Evolutionary conservation across 495 filamentous ascomycete species (phyloP), one percentile per base, ranked within the genome.

Genomic region (Neurospora sp.): DNA sequence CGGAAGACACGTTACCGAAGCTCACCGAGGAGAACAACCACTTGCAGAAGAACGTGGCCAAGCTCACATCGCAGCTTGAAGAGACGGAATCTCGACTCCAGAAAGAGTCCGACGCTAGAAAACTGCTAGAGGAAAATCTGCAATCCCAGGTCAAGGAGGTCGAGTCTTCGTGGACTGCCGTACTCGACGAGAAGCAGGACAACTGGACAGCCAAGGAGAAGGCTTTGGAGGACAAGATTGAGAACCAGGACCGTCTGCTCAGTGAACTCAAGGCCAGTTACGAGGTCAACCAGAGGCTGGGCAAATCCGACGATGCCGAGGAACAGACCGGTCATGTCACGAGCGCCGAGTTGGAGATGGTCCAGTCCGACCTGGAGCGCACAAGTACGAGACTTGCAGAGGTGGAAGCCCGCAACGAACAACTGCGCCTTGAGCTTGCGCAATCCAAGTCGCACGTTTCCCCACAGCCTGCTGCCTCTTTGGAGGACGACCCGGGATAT

Each of bases 191-290:
- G 85, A 98, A 98, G 83, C 90, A 93, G 73, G 93, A 94, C 78
- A 98, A 98, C 78, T 98, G 96, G 96, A 89, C 91, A 72, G 92
- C 94, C 39, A 98, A 97, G 80, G 96, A 99, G 85, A 92, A 91
- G 80, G 91, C 87, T 47, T 83, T 98, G 47, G 93, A 96, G 77
- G 95, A 98, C 75, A 98, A 97, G 80, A 85, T 97, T 27, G 96
- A 97, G 79, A 95, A 91, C 75, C 96, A 98, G 78, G 96, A 99
- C 39, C 90, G 94, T 8, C 82, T 98, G 47, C 81, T 99, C 69
- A 97, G 93, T 78, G 96, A 98, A 77, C 87, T 98, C 74, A 98
- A 98, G 83, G 96, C 96, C 27, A 97, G 90, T 81, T 98, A 97
- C 77, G 96, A 99, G 79, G 96, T 99, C 59, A 93, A 94, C 35